Conservation (phyloP, 2,329 filamentous ascomycete species). For the Neodidymelliopsis sp. region DNA sequence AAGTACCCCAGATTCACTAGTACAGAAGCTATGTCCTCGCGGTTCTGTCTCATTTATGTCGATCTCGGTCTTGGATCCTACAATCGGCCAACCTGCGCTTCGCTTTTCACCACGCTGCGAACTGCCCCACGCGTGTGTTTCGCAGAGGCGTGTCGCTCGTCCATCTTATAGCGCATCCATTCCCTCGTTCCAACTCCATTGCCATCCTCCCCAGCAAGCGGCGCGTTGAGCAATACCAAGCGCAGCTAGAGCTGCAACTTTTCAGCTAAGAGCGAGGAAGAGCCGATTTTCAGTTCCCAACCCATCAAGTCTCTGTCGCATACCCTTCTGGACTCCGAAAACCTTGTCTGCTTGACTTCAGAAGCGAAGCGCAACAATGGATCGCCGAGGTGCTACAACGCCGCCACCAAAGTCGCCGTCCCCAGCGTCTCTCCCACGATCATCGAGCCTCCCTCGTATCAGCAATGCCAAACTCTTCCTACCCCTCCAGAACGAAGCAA, state of each 20-base stretch:
- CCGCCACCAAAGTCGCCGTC: conserved; percentile 27
- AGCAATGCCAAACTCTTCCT: conserved; percentile 51
- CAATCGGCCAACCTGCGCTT: conserved; percentile 29
- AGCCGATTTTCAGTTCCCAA: background rate
- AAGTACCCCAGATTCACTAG: conserved; percentile 20
- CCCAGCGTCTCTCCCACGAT: conserved; percentile 26
- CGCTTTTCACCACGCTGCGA: conserved; percentile 22
- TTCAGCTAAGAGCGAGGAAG: conserved; percentile 13
- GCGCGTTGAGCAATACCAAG: conserved; percentile 3
- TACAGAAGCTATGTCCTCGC: conserved; percentile 21
- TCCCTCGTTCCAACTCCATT: background rate
- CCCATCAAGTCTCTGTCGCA: background rate
- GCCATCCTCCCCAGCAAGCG: background rate
- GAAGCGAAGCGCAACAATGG: conserved; percentile 21
- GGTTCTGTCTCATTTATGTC: conserved; percentile 17
- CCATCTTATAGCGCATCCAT: conserved; percentile 5
- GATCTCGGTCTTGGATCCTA: conserved; percentile 29
- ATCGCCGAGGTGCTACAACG: conserved; percentile 22
- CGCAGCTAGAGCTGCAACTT: background rate
- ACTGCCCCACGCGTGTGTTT: conserved; percentile 21
- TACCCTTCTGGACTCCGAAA: background rate
- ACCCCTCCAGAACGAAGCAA: conserved; percentile 48
- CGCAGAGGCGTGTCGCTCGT: conserved; percentile 3
- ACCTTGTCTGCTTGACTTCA: background rate
- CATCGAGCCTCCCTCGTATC: conserved; percentile 43